phyloP scores from a whole-genome alignment of 1,139 yeast species.

The Geotrichum europaeum region DNA sequence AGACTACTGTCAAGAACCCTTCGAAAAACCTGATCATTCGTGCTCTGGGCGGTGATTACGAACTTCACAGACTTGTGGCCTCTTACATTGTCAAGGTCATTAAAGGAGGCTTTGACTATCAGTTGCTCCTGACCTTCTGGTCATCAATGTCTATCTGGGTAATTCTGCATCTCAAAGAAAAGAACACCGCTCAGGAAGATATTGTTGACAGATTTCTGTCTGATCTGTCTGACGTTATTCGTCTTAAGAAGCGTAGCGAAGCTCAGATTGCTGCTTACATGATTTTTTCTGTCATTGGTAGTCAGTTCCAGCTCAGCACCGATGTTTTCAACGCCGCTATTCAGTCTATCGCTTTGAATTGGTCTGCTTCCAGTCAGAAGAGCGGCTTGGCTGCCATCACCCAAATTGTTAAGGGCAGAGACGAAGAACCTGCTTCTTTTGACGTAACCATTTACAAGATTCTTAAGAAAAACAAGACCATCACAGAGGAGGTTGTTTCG shows the following conservation, averaged over 20 bases:
- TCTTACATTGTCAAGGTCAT: conserved; percentile 52
- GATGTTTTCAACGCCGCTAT: conserved; percentile 65
- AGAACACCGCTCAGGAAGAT: conserved; percentile 29
- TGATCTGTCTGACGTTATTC: conserved; percentile 32
- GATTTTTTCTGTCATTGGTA: conserved; percentile 65
- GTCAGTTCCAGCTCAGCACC: conserved; percentile 62
- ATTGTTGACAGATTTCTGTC: conserved; percentile 46
- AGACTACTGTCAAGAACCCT: conserved; percentile 59
- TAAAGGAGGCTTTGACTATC: conserved; percentile 39
- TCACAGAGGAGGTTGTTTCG: conserved; percentile 19
- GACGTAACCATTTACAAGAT: conserved; percentile 24
- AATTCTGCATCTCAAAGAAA: conserved; percentile 45
- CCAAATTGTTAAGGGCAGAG: conserved; percentile 30
- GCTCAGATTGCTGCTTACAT: conserved; percentile 81
- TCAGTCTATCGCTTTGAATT: conserved; percentile 52
- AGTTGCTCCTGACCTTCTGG: conserved; percentile 71
- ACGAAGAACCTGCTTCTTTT: conserved; percentile 22
- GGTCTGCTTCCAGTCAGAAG: conserved; percentile 35
- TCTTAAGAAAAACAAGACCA: conserved; percentile 19
- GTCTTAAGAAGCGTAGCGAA: conserved; percentile 43
- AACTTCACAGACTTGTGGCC: conserved; percentile 60
- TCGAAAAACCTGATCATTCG: conserved; percentile 65
- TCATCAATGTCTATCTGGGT: conserved; percentile 69
- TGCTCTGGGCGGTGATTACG: conserved; percentile 60
- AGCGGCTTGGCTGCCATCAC: conserved; percentile 38